phyloP scores from a whole-genome alignment of 805 yeast genomes.

The Nadsonia fulvescens region DNA sequence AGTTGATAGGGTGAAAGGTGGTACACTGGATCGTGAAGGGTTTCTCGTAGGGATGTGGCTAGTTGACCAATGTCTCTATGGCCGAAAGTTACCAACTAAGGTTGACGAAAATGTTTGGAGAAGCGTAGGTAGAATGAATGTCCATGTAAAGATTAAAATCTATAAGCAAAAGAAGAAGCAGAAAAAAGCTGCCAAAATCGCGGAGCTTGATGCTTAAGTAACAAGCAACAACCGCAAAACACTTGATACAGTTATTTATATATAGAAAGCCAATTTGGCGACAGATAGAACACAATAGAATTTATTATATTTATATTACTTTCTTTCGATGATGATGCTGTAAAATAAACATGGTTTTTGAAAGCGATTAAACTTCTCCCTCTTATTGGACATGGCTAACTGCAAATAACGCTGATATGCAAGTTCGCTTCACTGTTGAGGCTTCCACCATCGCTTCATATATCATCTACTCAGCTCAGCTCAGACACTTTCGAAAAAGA shows the following conservation, averaged over 20 bases:
- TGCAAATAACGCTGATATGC: too few species aligned
- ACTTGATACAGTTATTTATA: not conserved
- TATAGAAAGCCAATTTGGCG: not conserved
- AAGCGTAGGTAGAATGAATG: slow-evolving; percentile 35
- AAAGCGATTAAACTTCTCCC: too few species aligned
- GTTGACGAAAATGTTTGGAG: slow-evolving; percentile 64
- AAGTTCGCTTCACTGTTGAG: too few species aligned
- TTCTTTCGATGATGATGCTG: not conserved
- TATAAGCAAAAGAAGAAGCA: slow-evolving; percentile 9
- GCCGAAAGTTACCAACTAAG: slow-evolving; percentile 65
- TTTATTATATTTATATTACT: not conserved
- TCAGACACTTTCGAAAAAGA: too few species aligned
- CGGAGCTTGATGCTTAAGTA: slow-evolving; percentile 1
- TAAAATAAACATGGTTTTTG: not conserved
- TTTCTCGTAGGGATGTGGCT: slow-evolving; percentile 97
- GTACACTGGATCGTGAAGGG: slow-evolving; percentile 60
- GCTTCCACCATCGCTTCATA: too few species aligned
- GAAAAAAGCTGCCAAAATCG: slow-evolving; percentile 1
- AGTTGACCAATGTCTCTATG: slow-evolving; percentile 89
- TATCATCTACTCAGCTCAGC: too few species aligned
- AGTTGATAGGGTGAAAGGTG: slow-evolving; percentile 39
- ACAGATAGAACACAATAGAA: too few species aligned
- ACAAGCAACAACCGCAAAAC: not conserved
- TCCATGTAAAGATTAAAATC: slow-evolving; percentile 18
- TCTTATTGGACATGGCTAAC: too few species aligned